Conservation (phyloP, 108 stramenopile genomes). For the Seminavis robusta region DNA sequence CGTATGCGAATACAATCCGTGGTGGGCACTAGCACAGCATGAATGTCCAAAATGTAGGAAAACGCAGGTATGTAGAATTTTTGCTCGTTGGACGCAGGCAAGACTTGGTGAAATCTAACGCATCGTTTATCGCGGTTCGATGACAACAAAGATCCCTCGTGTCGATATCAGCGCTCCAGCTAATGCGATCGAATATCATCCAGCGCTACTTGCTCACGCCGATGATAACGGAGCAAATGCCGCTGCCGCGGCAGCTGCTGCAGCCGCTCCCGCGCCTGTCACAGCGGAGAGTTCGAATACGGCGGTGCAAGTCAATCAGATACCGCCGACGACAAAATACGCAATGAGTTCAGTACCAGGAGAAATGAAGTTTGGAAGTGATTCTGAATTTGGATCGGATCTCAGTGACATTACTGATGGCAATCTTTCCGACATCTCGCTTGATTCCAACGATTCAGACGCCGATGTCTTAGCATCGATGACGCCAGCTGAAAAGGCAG, state of each 20-base stretch:
- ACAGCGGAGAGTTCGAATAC: not conserved
- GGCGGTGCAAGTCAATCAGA: not conserved
- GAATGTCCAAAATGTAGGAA: constrained; percentile 87
- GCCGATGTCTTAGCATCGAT: constrained; percentile 43
- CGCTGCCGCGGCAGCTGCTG: constrained; percentile 12
- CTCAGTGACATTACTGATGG: constrained; percentile 43
- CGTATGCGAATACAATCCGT: constrained; percentile 75
- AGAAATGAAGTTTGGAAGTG: not conserved
- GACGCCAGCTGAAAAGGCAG: constrained; percentile 60
- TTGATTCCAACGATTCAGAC: constrained; percentile 47
- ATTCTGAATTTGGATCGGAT: constrained; percentile 54
- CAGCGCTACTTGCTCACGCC: constrained; percentile 78
- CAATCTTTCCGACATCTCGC: constrained; percentile 43
- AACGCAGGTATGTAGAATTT: constrained; percentile 47
- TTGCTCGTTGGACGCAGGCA: too few species aligned
- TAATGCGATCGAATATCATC: constrained; percentile 88
- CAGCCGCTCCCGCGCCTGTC: constrained; percentile 5
- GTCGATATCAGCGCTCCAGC: constrained; percentile 80
- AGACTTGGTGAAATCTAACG: too few species aligned
- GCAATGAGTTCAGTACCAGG: too few species aligned
- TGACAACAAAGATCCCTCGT: constrained; percentile 74
- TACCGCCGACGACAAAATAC: constrained; percentile 1
- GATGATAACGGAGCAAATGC: constrained; percentile 44
- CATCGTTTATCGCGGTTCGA: too few species aligned
- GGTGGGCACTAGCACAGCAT: constrained; percentile 79